These are phyloP conservation scores for Candida albicans DNA, from an alignment of 1,139 yeast species.

Conservation along the genomic window DNA sequence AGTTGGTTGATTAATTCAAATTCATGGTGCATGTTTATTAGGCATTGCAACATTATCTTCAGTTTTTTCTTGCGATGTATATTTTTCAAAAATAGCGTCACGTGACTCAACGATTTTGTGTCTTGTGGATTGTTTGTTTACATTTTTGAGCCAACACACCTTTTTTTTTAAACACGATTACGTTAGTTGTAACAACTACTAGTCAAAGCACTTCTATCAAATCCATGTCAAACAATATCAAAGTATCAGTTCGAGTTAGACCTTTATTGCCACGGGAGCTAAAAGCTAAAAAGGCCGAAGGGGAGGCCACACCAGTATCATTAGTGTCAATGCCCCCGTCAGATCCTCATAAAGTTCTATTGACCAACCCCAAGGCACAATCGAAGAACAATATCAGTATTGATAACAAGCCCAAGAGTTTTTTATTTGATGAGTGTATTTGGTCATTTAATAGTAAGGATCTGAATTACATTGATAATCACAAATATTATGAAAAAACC, in stretches of 20 bases:
- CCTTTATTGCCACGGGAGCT: slow-evolving; percentile 42
- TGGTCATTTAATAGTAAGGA: slow-evolving; percentile 51
- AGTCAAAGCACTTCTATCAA: too few relatives aligned
- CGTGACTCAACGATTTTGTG: not conserved
- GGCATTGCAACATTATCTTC: too few relatives aligned
- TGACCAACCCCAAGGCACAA: slow-evolving; percentile 20
- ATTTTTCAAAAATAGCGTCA: not conserved
- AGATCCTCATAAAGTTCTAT: slow-evolving; percentile 21
- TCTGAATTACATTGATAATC: slow-evolving; percentile 46
- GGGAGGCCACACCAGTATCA: slow-evolving; percentile 12
- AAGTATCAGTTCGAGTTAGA: slow-evolving; percentile 48
- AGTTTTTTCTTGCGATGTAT: too few relatives aligned
- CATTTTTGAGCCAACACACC: not conserved
- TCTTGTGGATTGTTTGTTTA: slow-evolving; percentile 2
- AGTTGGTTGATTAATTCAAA: too few relatives aligned
- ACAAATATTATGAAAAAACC: slow-evolving; percentile 47
- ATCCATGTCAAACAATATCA: slow-evolving; percentile 27
- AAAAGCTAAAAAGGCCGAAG: not conserved
- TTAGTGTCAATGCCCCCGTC: slow-evolving; percentile 35
- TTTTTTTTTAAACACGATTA: not conserved
- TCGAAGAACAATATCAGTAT: not conserved
- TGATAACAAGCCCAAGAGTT: slow-evolving; percentile 29
- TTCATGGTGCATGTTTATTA: too few relatives aligned
- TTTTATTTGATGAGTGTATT: slow-evolving; percentile 57
- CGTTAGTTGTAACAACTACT: too few relatives aligned